Percentiles rank a stretch among this genome's conserved stretches.
These are phyloP conservation scores for Hypoxylon sp. DNA, from an alignment of 2,329 filamentous ascomycete species.

Conservation along the genomic window DNA sequence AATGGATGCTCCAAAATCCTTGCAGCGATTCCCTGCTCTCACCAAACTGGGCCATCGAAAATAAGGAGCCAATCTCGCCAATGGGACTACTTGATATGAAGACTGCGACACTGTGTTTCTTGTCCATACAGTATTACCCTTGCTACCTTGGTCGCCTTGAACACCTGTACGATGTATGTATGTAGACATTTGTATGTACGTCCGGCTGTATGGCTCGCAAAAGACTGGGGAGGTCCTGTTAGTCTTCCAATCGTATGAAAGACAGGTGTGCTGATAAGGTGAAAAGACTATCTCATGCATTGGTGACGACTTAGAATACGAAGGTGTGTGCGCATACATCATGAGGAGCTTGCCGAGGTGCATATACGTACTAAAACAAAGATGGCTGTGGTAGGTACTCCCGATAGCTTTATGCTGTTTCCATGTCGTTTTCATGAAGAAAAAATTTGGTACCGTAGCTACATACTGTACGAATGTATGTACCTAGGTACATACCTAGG, in stretches of 20 bases:
- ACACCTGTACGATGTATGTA: slow-evolving; percentile 16
- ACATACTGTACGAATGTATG: too few relatives aligned
- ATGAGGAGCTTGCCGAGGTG: slow-evolving; percentile 30
- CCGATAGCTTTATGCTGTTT: neutral
- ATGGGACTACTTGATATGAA: slow-evolving; percentile 47
- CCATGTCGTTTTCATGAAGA: slow-evolving; percentile 4
- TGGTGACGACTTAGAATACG: slow-evolving; percentile 37
- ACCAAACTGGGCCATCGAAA: slow-evolving; percentile 44
- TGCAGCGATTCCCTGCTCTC: slow-evolving; percentile 47
- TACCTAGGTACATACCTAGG: neutral
- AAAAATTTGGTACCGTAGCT: too few relatives aligned
- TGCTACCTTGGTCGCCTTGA: slow-evolving; percentile 24
- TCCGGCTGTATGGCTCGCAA: slow-evolving; percentile 20
- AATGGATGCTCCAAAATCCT: slow-evolving; percentile 41
- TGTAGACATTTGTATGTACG: slow-evolving; percentile 17
- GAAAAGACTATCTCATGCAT: slow-evolving; percentile 31
- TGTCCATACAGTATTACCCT: slow-evolving; percentile 32
- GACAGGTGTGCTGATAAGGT: slow-evolving; percentile 35
- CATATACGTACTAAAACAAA: slow-evolving; percentile 17
- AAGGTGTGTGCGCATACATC: slow-evolving; percentile 15
- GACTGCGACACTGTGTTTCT: slow-evolving; percentile 47
- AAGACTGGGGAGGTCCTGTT: slow-evolving; percentile 10
- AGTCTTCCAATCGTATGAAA: slow-evolving; percentile 34
- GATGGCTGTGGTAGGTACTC: slow-evolving; percentile 1
- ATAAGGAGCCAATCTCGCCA: slow-evolving; percentile 51